Conservation (phyloP, 306 rosid genomes). For the Luffa aegyptiaca region DNA sequence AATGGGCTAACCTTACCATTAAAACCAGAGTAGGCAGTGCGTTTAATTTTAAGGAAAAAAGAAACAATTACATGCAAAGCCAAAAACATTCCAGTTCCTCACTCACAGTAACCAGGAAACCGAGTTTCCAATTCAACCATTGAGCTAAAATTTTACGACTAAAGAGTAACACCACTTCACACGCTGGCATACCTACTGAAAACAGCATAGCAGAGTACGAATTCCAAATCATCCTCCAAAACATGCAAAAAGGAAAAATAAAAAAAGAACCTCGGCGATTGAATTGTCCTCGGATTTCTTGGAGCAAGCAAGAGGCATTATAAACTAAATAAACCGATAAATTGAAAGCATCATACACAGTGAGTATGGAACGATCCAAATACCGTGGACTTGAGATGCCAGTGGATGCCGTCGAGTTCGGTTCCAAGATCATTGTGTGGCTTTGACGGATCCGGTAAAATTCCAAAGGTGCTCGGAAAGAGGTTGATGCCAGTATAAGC, state of each 20-base stretch:
- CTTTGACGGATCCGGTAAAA: constrained; percentile 15
- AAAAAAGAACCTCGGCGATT: background rate
- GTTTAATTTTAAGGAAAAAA: background rate
- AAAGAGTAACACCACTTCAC: background rate
- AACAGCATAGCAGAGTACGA: background rate
- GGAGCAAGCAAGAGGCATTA: background rate
- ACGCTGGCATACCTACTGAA: background rate
- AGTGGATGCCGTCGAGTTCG: constrained; percentile 40
- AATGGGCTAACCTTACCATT: background rate
- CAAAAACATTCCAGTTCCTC: background rate
- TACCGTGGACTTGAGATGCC: constrained; percentile 55
- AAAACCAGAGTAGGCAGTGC: background rate
- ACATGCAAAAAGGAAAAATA: background rate
- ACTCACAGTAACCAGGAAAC: background rate
- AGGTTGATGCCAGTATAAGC: constrained; percentile 43
- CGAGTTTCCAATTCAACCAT: background rate
- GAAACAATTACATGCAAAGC: background rate
- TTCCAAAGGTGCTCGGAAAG: constrained; percentile 22
- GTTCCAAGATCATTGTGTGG: constrained; percentile 23
- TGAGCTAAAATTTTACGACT: background rate
- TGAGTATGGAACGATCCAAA: background rate
- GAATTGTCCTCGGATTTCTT: background rate
- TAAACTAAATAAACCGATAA: background rate
- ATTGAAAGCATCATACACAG: background rate
- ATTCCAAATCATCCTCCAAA: background rate